phyloP scores from a whole-genome alignment of 306 rosid species.

The Trifolium subterraneum region DNA sequence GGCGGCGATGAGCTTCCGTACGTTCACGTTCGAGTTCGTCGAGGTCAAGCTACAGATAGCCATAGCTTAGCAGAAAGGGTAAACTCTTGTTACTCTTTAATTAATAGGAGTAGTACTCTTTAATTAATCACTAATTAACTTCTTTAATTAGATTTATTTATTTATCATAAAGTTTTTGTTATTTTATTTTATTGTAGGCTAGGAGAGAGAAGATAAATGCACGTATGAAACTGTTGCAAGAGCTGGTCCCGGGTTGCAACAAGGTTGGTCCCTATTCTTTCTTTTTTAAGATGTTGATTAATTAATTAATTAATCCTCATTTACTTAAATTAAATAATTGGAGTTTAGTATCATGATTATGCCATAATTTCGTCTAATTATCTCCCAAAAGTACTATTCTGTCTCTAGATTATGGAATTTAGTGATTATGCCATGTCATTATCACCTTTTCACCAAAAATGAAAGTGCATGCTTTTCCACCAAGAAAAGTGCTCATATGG shows the following conservation, averaged over 20 bases:
- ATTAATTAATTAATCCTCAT: conserved; percentile 40
- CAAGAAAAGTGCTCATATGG: conserved; percentile 59
- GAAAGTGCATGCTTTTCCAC: conserved; percentile 62
- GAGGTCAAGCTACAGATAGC: conserved; percentile 98
- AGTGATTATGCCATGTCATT: conserved; percentile 42
- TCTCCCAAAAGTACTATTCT: conserved; percentile 64
- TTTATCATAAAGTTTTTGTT: conserved; percentile 18
- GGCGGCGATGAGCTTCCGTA: conserved; percentile 74
- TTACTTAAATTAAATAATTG: conserved; percentile 38
- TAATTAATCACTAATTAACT: conserved; percentile 44
- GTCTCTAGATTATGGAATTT: conserved; percentile 43
- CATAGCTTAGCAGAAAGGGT: conserved; percentile 99
- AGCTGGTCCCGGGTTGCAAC: conserved; percentile 98
- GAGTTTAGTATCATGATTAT: conserved; percentile 46
- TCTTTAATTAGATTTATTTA: conserved; percentile 20
- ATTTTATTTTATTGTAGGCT: conserved; percentile 55
- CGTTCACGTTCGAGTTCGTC: conserved; percentile 96
- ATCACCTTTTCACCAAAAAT: conserved; percentile 56
- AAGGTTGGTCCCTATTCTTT: conserved; percentile 60
- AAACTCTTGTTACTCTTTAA: conserved; percentile 29
- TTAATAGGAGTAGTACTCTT: no score
- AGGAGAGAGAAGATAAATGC: conserved; percentile 99
- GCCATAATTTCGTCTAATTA: conserved; percentile 48
- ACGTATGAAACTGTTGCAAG: conserved; percentile 94
- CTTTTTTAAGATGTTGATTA: conserved; percentile 37